Base-by-base conservation (phyloP, 345 rosid species). In the Luvunga scandens region DNA sequence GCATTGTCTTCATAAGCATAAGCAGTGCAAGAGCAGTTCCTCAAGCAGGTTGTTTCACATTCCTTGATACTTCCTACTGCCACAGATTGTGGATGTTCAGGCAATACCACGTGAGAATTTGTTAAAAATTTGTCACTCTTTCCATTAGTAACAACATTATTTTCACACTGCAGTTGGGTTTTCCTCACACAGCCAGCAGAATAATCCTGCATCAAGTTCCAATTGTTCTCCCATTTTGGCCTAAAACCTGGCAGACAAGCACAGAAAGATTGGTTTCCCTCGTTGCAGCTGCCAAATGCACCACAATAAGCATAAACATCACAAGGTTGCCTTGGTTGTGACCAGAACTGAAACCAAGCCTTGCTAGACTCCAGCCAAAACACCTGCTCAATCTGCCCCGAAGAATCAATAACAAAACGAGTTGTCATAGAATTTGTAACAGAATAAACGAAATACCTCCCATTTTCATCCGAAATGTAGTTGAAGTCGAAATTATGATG, bases 271-370 rank as follows among this genome's bases (percentile, higher is more conserved):
- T 79, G 63, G 14, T 84, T 80, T 1, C 75, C 77, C 14, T 78
- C 89, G 5, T 45, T 83, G 76, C 98, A 93, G 66, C 75, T 80
- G 53, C 95, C 94, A 69, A 86, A 91, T 33, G 90, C 79, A 27
- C 98, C 97, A 78, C 98, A 95, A 45, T 73, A 90, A 14, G 83
- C 86, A 60, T 90, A 81, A 27, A 95, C 98, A 57, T 91, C 81
- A n/a, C 98, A 93, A 56, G 87, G 94, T 72, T 82, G 84, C 30
- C 86, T 83, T n/a, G 94, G 98, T 64, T 82, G 86, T 55, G 95
- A 81, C 94, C 98, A 91, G 55, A 90, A 90, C 76, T 88, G 57
- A 81, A 77, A 88, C 98, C 98, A 93, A 10, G 53, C 9, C 14
- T 78, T n/a, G 77, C 71, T 38, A 0, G 10, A 2, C 4, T 72